Evolutionary conservation across 2,329 filamentous ascomycete species (phyloP), one percentile per base, ranked within the genome.

Genomic region (Alternaria viburni): DNA sequence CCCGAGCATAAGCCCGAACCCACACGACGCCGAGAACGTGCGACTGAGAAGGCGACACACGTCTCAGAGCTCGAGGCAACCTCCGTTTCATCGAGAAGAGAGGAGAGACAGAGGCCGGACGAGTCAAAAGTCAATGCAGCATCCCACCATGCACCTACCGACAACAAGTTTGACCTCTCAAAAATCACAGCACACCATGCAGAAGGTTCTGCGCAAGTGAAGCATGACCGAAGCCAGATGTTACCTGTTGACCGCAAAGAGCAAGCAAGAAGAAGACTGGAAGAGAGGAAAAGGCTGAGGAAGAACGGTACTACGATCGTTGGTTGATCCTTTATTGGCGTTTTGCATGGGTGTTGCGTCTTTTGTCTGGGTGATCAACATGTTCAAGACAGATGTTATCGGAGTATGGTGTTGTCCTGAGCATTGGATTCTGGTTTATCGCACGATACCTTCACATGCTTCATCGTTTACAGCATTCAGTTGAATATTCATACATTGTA

Each of bases 211-310:
- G 55, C 69, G 5, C 62, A 73, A 21, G 63, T 69, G 23, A 69
- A 61, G 43, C 66, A 65, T 6, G 73, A 74, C 13, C 64, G 68
- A 17, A 66, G 62, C 12, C 61, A 74, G 32, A 64, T 63, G 50
- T 23, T 68, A 23, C 64, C 69, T 19, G 64, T 66, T 4, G 73
- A 77, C 36, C 70, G 74, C 7, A 77, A 75, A 57, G 69, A 68
- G 46, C 65, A 72, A 26, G 76, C 77, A 13, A 72, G 66, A 46
- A 65, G 64, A 49, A 62, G 75, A 15, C 66, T 78, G 7, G 66
- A 64, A 49, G 72, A 73, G 56, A 69, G 70, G 61, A 79, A 69
- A 68, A 70, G 68, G 60, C 60, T 72, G 64, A 75, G 66, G 62
- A 73, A 73, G 54, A 64, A 66, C 21, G 62, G 50, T 25, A 59